phyloP scores from a whole-genome alignment of 768 basidiomycete species.

The Clavulina sp. region DNA sequence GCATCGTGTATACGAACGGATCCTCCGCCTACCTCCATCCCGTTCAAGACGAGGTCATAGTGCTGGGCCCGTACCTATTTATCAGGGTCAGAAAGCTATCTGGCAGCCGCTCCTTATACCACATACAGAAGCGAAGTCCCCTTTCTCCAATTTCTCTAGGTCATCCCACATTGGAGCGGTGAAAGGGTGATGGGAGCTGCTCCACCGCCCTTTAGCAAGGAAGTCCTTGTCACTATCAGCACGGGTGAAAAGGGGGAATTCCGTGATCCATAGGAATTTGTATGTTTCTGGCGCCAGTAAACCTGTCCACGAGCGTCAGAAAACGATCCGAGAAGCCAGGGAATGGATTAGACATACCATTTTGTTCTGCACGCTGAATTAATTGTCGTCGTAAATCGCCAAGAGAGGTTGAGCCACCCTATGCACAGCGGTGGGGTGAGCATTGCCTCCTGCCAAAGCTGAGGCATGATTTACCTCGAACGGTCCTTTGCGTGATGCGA shows the following conservation, averaged over 20 bases:
- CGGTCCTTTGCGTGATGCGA: neutral
- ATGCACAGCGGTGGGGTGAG: constrained; percentile 4
- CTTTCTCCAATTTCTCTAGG: constrained; percentile 53
- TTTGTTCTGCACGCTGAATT: constrained; percentile 43
- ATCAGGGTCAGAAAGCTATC: neutral
- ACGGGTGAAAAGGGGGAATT: constrained; percentile 82
- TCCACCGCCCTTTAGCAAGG: constrained; percentile 75
- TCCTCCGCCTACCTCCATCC: constrained; percentile 85
- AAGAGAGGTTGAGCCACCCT: constrained; percentile 79
- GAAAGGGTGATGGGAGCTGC: constrained; percentile 88
- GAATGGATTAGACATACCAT: constrained; percentile 27
- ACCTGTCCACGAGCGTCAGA: neutral
- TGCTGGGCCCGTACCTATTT: constrained; percentile 83
- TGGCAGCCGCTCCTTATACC: constrained; percentile 12
- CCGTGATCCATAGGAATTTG: constrained; percentile 89
- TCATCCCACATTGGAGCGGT: constrained; percentile 92
- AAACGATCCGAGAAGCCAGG: neutral
- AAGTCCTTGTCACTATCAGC: constrained; percentile 79
- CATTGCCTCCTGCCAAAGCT: neutral
- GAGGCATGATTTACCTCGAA: neutral
- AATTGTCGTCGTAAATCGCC: constrained; percentile 49
- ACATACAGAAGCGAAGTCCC: constrained; percentile 29
- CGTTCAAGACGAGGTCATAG: constrained; percentile 89
- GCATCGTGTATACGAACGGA: constrained; percentile 87
- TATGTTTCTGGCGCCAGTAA: constrained; percentile 27